Conservation (phyloP, 2,329 filamentous ascomycete genomes). For the Pyricularia grisea region DNA sequence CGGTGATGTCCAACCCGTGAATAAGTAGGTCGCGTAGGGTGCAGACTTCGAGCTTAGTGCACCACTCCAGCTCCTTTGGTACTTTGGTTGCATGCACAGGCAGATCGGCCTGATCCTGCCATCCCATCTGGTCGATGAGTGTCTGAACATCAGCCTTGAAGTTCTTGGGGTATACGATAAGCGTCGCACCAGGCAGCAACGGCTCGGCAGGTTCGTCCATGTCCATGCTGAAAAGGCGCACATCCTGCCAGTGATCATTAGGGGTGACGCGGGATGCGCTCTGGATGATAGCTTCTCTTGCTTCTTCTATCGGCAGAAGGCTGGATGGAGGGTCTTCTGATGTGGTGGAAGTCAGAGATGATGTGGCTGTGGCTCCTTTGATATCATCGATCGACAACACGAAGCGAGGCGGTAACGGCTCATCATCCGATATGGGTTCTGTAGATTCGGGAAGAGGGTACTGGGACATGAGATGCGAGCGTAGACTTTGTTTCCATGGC, state of each 20-base stretch:
- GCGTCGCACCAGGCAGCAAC: constrained; percentile 64
- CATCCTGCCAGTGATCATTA: constrained; percentile 80
- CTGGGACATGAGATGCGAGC: constrained; percentile 52
- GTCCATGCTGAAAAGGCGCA: constrained; percentile 64
- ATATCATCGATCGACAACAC: neutral
- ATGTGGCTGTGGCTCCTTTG: neutral
- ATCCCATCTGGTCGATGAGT: constrained; percentile 71
- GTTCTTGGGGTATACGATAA: constrained; percentile 82
- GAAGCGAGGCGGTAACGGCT: constrained; percentile 66
- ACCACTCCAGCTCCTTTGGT: constrained; percentile 2
- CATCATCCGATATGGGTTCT: constrained; percentile 62
- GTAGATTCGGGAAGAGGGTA: constrained; percentile 62
- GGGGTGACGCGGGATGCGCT: constrained; percentile 71
- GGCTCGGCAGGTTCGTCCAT: constrained; percentile 20
- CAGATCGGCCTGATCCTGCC: constrained; percentile 63
- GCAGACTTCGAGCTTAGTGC: constrained; percentile 17
- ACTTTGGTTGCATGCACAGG: constrained; percentile 35
- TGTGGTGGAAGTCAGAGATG: neutral
- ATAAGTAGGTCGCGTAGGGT: constrained; percentile 71
- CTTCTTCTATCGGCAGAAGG: constrained; percentile 41
- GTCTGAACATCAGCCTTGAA: constrained; percentile 70
- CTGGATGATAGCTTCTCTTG: constrained; percentile 47
- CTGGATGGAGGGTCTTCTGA: constrained; percentile 14
- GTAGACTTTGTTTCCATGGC: constrained; percentile 64
- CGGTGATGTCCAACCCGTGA: constrained; percentile 80